Conservation (phyloP, 1,139 yeast species). For the Yamadazyma dushanensis region DNA sequence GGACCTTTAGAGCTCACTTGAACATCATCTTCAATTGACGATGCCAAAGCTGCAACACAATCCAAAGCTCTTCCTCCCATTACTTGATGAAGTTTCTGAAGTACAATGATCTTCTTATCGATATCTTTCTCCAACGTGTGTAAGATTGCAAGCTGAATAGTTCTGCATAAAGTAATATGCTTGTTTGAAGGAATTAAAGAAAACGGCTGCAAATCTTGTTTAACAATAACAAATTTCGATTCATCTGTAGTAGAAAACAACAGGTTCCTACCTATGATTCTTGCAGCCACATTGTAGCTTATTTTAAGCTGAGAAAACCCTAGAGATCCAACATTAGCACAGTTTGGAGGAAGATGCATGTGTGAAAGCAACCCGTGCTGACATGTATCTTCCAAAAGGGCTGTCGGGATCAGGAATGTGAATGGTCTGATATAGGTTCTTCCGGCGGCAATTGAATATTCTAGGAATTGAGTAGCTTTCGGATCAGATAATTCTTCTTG, state of each 20-base stretch:
- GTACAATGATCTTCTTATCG: conserved; percentile 22
- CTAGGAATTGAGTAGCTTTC: neutral
- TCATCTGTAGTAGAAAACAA: neutral
- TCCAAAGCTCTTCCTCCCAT: conserved; percentile 2
- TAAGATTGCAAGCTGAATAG: neutral
- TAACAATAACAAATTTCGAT: neutral
- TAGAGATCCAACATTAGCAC: conserved; percentile 19
- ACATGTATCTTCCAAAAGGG: conserved; percentile 39
- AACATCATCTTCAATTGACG: conserved; percentile 5
- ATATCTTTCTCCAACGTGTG: conserved; percentile 24
- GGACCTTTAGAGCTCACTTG: neutral
- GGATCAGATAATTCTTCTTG: neutral
- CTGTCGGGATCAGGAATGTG: conserved; percentile 41
- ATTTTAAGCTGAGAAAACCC: neutral
- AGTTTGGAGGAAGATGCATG: conserved; percentile 8
- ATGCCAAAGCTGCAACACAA: conserved; percentile 5
- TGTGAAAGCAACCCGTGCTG: conserved; percentile 26
- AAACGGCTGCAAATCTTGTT: conserved; percentile 1
- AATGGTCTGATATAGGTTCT: conserved; percentile 36
- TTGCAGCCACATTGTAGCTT: neutral
- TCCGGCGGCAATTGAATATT: neutral
- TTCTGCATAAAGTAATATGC: neutral
- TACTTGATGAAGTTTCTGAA: conserved; percentile 5
- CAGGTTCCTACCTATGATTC: neutral
- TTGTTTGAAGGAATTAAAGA: neutral